phyloP scores from a whole-genome alignment of 805 yeast species.

The Candida boleticola region DNA sequence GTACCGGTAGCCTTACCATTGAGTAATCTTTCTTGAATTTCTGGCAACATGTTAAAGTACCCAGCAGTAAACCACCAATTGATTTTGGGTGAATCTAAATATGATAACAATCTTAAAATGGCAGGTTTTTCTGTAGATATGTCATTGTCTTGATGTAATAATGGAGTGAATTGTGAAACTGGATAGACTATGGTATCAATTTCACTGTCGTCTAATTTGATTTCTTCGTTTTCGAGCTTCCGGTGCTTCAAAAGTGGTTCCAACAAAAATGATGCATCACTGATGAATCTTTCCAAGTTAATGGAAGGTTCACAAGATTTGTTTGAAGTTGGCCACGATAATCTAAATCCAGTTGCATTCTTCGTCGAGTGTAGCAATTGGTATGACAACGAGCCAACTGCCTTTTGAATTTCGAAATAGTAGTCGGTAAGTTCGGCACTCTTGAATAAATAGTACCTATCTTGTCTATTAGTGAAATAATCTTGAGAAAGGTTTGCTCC shows the following conservation, averaged over 20 bases:
- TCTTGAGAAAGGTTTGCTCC: slow-evolving; percentile 93
- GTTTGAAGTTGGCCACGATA: slow-evolving; percentile 75
- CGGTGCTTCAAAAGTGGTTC: slow-evolving; percentile 56
- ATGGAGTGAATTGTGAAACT: slow-evolving; percentile 85
- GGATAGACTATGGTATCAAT: slow-evolving; percentile 78
- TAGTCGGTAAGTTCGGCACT: slow-evolving; percentile 62
- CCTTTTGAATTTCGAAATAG: slow-evolving; percentile 66
- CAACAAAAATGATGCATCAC: slow-evolving; percentile 55
- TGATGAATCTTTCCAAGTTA: slow-evolving; percentile 49
- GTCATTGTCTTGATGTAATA: slow-evolving; percentile 56
- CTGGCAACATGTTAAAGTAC: slow-evolving; percentile 86
- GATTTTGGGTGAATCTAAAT: slow-evolving; percentile 51
- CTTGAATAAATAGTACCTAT: slow-evolving; percentile 77
- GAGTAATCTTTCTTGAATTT: slow-evolving; percentile 58
- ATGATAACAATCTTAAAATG: slow-evolving; percentile 58
- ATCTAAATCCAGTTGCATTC: slow-evolving; percentile 47
- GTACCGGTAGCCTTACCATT: slow-evolving; percentile 58
- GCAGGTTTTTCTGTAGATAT: slow-evolving; percentile 80
- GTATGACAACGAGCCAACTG: slow-evolving; percentile 71
- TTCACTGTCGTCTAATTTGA: slow-evolving; percentile 32
- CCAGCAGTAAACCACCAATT: slow-evolving; percentile 94
- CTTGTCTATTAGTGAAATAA: slow-evolving; percentile 93
- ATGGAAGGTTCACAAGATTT: slow-evolving; percentile 64
- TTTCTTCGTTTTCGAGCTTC: slow-evolving; percentile 21
- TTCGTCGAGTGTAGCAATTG: slow-evolving; percentile 47